Conservation (phyloP, 495 filamentous ascomycete species). For the Cercophora sp. region DNA sequence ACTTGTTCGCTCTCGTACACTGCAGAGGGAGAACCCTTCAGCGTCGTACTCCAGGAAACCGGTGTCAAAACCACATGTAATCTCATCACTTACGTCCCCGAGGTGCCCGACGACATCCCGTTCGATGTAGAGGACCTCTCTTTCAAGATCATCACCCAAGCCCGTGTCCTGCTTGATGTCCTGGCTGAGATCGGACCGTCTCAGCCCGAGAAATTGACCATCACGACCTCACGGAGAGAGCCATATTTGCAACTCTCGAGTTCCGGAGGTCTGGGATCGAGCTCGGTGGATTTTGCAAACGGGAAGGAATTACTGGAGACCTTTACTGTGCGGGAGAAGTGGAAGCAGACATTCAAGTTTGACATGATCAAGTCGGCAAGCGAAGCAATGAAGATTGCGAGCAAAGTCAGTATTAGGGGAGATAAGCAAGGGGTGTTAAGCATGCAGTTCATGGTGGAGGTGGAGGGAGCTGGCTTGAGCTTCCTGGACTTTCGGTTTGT, state of each 20-base stretch:
- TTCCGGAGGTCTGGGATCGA: conserved; percentile 71
- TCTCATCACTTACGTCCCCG: conserved; percentile 81
- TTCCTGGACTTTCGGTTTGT: conserved; percentile 51
- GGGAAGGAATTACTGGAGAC: conserved; percentile 72
- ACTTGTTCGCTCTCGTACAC: conserved; percentile 78
- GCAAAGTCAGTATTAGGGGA: conserved; percentile 84
- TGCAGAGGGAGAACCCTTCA: conserved; percentile 67
- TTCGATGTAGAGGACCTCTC: conserved; percentile 72
- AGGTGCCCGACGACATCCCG: conserved; percentile 59
- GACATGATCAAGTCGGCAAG: conserved; percentile 73
- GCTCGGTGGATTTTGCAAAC: conserved; percentile 77
- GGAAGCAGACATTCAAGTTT: conserved; percentile 72
- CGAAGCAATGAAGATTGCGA: conserved; percentile 85
- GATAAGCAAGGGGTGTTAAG: conserved; percentile 87
- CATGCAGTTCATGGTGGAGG: conserved; percentile 93
- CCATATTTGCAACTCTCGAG: conserved; percentile 74
- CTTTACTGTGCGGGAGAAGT: conserved; percentile 55
- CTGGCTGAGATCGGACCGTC: conserved; percentile 76
- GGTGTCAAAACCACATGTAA: conserved; percentile 90
- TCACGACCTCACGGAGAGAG: conserved; percentile 58
- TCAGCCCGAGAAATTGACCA: conserved; percentile 54
- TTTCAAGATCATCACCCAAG: conserved; percentile 93
- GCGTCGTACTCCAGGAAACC: conserved; percentile 74
- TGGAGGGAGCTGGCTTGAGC: conserved; percentile 45
- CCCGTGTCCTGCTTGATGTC: conserved; percentile 78